Base-by-base conservation (phyloP, 179 eudicot species). In the Sideroxylon spinosum region DNA sequence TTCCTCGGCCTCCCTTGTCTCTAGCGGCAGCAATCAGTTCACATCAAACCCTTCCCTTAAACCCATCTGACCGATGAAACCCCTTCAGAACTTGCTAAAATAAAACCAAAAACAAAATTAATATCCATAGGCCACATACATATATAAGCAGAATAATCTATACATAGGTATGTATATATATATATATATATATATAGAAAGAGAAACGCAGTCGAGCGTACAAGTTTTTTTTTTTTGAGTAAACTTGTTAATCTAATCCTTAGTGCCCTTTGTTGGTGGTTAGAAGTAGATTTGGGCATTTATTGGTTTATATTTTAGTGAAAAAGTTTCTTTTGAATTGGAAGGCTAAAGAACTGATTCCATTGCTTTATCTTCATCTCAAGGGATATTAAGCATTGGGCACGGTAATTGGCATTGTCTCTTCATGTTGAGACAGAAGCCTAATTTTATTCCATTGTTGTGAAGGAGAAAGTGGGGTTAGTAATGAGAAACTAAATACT, bases 401-500 rank as follows among this genome's bases (percentile, higher is more conserved):
- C 52, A 69, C 76, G 76, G 16, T 69, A 49, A 50, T 69, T 29
- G 70, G 52, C 59, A 65, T 14, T 29, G 14, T n/a, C 13, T 64
- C 48, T 49, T 29, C 37, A 1, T 11, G 16, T 69, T 44, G 69
- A 63, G 19, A 22, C 49, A 48, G 73, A 44, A 57, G 60, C 76
- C 76, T 75, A 60, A 75, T 75, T 75, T 14, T 63, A 67, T 68
- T 72, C 78, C 74, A 7, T 65, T 52, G 74, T 32, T 66, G n/a
- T n/a, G n/a, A n/a, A n/a, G n/a, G n/a, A n/a, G 92, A 85, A 84
- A 81, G 80, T 78, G 88, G 84, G 90, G 92, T 89, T 37, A 84
- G 88, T 82, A 74, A 64, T 68, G 11, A 17, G 48, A 12, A 19
- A 29, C 37, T 29, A 29, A 29, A 68, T 44, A 3, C 52, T 68